These are phyloP conservation scores for Globisporangium paddicum DNA, from an alignment of 352 stramenopile species.

Conservation along the genomic window DNA sequence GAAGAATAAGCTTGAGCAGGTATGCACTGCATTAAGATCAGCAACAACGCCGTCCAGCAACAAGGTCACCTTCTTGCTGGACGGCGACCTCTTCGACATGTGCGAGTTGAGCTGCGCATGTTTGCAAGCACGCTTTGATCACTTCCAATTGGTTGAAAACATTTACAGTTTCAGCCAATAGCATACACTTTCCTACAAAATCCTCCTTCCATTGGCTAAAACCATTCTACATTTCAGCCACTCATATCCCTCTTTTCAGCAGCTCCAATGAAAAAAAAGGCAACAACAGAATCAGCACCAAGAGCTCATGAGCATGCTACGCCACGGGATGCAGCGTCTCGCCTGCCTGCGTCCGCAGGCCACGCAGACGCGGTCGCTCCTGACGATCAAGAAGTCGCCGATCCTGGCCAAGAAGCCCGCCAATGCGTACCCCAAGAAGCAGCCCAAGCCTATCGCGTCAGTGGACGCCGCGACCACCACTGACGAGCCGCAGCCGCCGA, in stretches of 20 bases:
- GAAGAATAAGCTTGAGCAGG: no score
- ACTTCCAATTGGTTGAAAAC: no score
- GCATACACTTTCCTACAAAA: no score
- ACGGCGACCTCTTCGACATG: no score
- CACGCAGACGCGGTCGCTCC: constrained; percentile 8
- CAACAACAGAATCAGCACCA: neutral
- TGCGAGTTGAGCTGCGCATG: no score
- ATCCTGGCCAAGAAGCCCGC: constrained; percentile 11
- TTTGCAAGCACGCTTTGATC: no score
- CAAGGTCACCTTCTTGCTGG: no score
- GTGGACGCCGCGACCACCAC: neutral
- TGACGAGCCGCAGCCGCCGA: neutral
- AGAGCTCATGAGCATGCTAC: neutral
- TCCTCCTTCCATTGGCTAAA: neutral
- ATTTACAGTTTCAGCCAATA: no score
- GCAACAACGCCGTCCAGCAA: no score
- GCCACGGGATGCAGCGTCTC: constrained; percentile 4
- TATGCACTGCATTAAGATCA: no score
- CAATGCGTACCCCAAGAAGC: constrained; percentile 7
- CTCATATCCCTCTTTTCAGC: neutral
- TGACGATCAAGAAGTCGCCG: constrained; percentile 27
- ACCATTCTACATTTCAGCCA: neutral
- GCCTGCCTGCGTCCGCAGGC: neutral
- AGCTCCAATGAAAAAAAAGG: neutral
- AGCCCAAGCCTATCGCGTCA: constrained; percentile 1